Evolutionary conservation across 2,329 filamentous ascomycete genomes (phyloP), one percentile per base, ranked within the genome.

Genomic region (Aureobasidium sp.): DNA sequence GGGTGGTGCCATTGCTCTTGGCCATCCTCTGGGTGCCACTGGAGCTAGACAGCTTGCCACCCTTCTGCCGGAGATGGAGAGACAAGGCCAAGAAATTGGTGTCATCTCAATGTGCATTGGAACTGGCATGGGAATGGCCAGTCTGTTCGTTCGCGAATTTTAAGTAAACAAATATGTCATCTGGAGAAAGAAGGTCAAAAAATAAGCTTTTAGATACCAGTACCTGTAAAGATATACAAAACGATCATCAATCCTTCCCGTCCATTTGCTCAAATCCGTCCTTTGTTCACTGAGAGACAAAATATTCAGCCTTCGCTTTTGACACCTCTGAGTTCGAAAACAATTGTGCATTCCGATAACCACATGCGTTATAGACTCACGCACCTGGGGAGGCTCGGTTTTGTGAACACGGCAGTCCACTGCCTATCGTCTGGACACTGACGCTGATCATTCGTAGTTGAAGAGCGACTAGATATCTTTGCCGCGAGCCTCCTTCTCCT

Each of bases 1-100:
- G 69, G 93, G 93, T 64, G 92, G 93, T 36, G 93, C 92, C 2
- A 96, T 97, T 74, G 92, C 93, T n/a, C 77, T 97, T 27, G 93
- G 93, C 1, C 93, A 97, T 74, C 92, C 92, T 6, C 81, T 97
- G 1, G 92, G 93, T 51, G 92, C 92, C 36, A 97, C 92, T 5
- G 91, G 90, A 37, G 90, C 89, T 34, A 81, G 92, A 67, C 88
- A 96, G 82, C 76, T 92, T 69, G 85, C 85, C 52, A 93, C 89
- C 56, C 74, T 93, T 79, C 72, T 96, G 77, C 72, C 83, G 75
- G 81, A 88, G 78, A 71, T 89, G 84, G 77, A 84, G 75, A 75
- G 89, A 68, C 82, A 81, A 61, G 83, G 85, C 0, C 81, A 88
- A 63, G 82, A 93, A 74, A 79, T 96, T 52, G 92, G 92, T 67